Base-by-base conservation (phyloP, 2,329 filamentous ascomycete genomes). In the Xylaria sp. region DNA sequence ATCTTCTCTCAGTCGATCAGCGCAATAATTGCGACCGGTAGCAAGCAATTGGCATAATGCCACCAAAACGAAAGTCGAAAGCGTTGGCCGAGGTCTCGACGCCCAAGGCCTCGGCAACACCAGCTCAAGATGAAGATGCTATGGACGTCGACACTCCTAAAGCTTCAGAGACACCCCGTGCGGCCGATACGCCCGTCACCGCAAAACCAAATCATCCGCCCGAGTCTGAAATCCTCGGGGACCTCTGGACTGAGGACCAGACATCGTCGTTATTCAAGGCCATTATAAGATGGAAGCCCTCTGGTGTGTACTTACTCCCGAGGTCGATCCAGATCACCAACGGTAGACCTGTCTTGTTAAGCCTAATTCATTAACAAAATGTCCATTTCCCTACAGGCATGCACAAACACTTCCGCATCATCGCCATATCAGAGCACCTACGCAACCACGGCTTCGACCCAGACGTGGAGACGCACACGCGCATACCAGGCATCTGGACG, bases 271-370 rank as follows among this genome's bases (percentile, higher is more conserved):
- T 99, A 0, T 94, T 97, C 83, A 98, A 98, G 79, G 94, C 91
- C 62, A 91, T 98, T 73, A 94, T 98, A 73, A 88, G 91, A 78
- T 97, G 93, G 92, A 99, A 99, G 79, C 96, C 96, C n/a, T 95
- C 95, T 50, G 95, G 94, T 93, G 78, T 31, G 69, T 13, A 44
- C 41, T 37, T 37, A 37, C 31, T 37, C 2, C 34, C 34, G 10
- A 37, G 34, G 34, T 2, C 2, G 34, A 37, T 37, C 8, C 8
- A 28, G 2, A 28, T 28, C 1, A 28, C 28, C 28, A 3, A 28
- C 3, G 1, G 3, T 28, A 28, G 2, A 28, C 28, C 28, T 28
- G 4, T 5, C 4, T 28, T 5, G 3, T 4, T 28, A 28, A 28
- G 28, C 28, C 4, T 3, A 28, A 28, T 3, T 1, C 1, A 7